phyloP scores from a whole-genome alignment of 495 filamentous ascomycete genomes.

The Annulohypoxylon maeteangense region DNA sequence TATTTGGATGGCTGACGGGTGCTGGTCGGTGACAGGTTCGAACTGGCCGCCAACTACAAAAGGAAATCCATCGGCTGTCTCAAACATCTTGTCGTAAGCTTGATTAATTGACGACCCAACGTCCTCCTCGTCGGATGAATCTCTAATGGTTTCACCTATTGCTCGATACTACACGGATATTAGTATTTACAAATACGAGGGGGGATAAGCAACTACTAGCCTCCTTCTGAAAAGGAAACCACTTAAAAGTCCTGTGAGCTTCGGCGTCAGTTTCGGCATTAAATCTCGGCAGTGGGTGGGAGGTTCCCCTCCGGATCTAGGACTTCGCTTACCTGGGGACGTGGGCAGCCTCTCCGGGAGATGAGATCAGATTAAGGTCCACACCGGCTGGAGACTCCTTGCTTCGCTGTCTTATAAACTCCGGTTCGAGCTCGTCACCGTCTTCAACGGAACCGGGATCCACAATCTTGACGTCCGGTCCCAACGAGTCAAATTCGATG shows the following conservation, averaged over 20 bases:
- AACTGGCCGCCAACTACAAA: constrained; percentile 64
- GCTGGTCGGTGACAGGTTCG: constrained; percentile 63
- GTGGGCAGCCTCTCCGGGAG: constrained; percentile 44
- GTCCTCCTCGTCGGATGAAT: constrained; percentile 70
- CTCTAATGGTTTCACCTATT: constrained; percentile 55
- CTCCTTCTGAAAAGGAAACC: constrained; percentile 57
- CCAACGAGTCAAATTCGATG: constrained; percentile 58
- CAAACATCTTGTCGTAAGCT: constrained; percentile 65
- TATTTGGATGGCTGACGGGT: constrained; percentile 74
- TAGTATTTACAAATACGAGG: constrained; percentile 8
- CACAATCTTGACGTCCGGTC: constrained; percentile 54
- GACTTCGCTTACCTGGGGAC: constrained; percentile 33
- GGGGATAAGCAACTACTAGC: constrained; percentile 43
- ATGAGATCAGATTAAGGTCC: constrained; percentile 45
- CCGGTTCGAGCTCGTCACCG: constrained; percentile 60
- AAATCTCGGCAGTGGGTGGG: constrained; percentile 5
- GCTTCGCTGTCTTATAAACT: constrained; percentile 51
- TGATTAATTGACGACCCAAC: constrained; percentile 63
- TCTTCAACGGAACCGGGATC: constrained; percentile 57
- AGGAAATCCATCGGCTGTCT: constrained; percentile 65
- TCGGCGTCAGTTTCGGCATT: constrained; percentile 23
- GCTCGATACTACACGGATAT: constrained; percentile 52
- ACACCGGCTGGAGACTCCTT: constrained; percentile 42
- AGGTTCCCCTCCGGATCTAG: not conserved
- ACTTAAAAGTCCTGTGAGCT: constrained; percentile 48